A percentile compares a stretch with the other conserved stretches of the same genome.
These are phyloP conservation scores for Gonapodya sp. DNA, from an alignment of 192 early-diverging fungal species.

Conservation along the genomic window DNA sequence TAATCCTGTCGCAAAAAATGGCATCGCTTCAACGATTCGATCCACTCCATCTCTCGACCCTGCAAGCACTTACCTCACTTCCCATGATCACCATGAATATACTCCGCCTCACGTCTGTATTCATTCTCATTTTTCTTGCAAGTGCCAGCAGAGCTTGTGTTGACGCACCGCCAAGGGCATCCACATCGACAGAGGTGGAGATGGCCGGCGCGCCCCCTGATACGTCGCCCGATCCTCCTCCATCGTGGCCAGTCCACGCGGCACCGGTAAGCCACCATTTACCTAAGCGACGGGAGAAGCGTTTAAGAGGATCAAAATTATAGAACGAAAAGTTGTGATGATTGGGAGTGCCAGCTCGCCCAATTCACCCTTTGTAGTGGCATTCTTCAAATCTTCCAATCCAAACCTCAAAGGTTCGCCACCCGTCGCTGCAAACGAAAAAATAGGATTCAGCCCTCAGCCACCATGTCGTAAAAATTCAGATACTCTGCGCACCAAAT, in stretches of 20 bases:
- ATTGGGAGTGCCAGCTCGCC: too few species aligned
- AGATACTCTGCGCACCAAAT: neutral
- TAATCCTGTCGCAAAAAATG: slow-evolving; percentile 54
- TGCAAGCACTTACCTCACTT: slow-evolving; percentile 50
- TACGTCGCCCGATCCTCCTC: slow-evolving; percentile 18
- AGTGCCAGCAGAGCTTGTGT: slow-evolving; percentile 61
- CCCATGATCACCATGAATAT: slow-evolving; percentile 90
- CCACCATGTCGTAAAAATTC: too few species aligned
- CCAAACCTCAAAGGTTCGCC: slow-evolving; percentile 73
- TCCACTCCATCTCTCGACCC: neutral
- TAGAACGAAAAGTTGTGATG: too few species aligned
- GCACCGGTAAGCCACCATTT: slow-evolving; percentile 98
- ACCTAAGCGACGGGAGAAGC: slow-evolving; percentile 25
- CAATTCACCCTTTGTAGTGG: slow-evolving; percentile 65
- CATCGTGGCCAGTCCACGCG: slow-evolving; percentile 75
- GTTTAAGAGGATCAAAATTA: too few species aligned
- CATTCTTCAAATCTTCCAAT: slow-evolving; percentile 71
- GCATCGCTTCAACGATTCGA: neutral
- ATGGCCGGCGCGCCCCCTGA: neutral
- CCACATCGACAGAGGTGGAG: neutral
- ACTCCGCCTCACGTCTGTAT: slow-evolving; percentile 84
- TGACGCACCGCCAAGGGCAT: neutral
- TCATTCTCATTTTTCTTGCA: slow-evolving; percentile 86
- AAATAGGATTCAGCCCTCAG: neutral
- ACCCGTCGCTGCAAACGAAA: neutral